Base-by-base conservation (phyloP, 2,329 filamentous ascomycete genomes). In the Chalaropsis thielavioides region DNA sequence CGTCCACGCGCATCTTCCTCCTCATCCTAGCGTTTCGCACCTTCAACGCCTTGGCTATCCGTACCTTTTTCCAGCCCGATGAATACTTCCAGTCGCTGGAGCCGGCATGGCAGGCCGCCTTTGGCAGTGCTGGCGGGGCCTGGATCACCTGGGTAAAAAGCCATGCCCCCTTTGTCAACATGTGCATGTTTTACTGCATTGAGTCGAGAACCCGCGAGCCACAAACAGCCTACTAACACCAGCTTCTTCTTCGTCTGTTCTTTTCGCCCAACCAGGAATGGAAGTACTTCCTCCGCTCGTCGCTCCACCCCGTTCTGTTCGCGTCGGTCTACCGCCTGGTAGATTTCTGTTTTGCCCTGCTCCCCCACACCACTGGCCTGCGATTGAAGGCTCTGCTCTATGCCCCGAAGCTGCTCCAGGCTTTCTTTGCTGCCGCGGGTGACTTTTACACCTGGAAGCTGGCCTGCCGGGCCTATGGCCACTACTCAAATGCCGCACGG, bases 31-130 rank as follows among this genome's bases (percentile, higher is more conserved):
- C 83, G 49, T 82, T 95, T 68, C 89, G 94, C 64, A 80, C 92
- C 69, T 74, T 89, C 73, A 96, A 96, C 76, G 86, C 90, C 40
- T 79, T 94, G 70, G 84, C 80, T 68, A 79, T 95, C 66, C 80
- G 83, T 69, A 97, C 94, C 22, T 99, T 96, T 74, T 99, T 99
- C 77, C 94, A 99, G 75, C 94, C 94, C 35, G 94, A 99, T 77
- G 94, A 99, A 75, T 97, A 90, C 78, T 99, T 94, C 72, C 94
- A 99, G 73, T 88, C 91, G 1, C 82, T 97, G 56, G 94, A 99
- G 77, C 92, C 94, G 63, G 94, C 94, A 69, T 97, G 92, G 92
- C 80, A 86, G 71, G 81, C 94, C 64, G 88, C 89, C 2, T 96
- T 96, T 79, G 92, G 92, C 24, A 72, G 78, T 1, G 73, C 80